These are phyloP conservation scores for Globisporangium splendens DNA, from an alignment of 352 stramenopile species.

Conservation along the genomic window DNA sequence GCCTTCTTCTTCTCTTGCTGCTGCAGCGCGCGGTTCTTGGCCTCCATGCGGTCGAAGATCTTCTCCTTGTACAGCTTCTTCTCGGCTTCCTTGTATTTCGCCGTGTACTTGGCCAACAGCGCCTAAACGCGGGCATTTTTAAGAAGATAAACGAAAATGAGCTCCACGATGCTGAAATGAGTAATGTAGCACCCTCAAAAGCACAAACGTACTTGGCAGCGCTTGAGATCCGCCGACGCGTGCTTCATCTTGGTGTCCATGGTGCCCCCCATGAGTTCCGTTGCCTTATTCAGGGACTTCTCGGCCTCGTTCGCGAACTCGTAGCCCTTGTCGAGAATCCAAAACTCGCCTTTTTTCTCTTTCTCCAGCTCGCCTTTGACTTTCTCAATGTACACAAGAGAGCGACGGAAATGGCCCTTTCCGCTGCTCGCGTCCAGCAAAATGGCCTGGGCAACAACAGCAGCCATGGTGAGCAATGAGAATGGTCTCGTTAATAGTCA, in stretches of 20 bases:
- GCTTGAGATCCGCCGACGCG: slow-evolving; percentile 65
- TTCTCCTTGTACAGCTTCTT: slow-evolving; percentile 89
- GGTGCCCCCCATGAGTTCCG: slow-evolving; percentile 31
- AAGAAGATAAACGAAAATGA: background rate
- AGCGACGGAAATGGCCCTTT: slow-evolving; percentile 80
- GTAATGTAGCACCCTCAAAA: slow-evolving; percentile 1
- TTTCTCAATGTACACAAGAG: slow-evolving; percentile 79
- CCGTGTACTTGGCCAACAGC: slow-evolving; percentile 49
- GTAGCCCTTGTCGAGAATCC: slow-evolving; percentile 84
- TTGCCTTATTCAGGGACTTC: slow-evolving; percentile 63
- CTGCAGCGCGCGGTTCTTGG: slow-evolving; percentile 77
- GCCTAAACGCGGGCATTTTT: slow-evolving; percentile 17
- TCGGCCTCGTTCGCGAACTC: slow-evolving; percentile 69
- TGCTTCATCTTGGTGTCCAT: slow-evolving; percentile 53
- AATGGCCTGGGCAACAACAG: slow-evolving; percentile 46
- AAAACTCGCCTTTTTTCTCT: slow-evolving; percentile 78
- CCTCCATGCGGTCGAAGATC: slow-evolving; percentile 82
- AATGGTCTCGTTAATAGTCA: background rate
- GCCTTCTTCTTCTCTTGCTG: slow-evolving; percentile 64
- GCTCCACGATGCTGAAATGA: background rate
- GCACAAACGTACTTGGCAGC: slow-evolving; percentile 31
- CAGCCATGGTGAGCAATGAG: background rate
- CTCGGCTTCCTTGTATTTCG: slow-evolving; percentile 82
- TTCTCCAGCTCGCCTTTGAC: slow-evolving; percentile 78
- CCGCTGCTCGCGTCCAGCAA: slow-evolving; percentile 48